These are phyloP conservation scores for Sarocladiaceae sp. DNA, from an alignment of 2,329 filamentous ascomycete species.

Conservation along the genomic window DNA sequence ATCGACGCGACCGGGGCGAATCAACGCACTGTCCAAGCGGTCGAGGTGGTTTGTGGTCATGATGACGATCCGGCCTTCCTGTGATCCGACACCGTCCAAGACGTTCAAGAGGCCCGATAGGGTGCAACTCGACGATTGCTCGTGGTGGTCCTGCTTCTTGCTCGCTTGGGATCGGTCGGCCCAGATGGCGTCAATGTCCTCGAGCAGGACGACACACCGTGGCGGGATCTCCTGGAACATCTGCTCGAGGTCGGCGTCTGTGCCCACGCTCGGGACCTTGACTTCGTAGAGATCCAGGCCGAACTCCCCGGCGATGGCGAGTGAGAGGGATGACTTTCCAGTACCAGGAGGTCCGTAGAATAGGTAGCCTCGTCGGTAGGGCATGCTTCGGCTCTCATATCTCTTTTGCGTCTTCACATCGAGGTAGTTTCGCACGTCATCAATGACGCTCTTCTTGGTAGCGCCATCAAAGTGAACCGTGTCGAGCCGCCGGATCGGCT, in stretches of 20 bases:
- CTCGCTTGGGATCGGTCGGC: conserved; percentile 18
- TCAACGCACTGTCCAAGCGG: conserved; percentile 56
- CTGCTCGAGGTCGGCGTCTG: conserved; percentile 42
- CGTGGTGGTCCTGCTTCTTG: conserved; percentile 13
- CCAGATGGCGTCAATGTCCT: conserved; percentile 45
- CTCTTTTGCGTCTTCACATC: conserved; percentile 42
- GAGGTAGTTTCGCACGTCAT: conserved; percentile 46
- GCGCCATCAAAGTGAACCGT: conserved; percentile 44
- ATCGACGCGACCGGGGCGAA: conserved; percentile 62
- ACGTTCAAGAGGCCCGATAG: conserved; percentile 64
- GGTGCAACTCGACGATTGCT: conserved; percentile 30
- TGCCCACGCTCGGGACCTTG: conserved; percentile 41
- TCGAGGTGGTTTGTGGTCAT: conserved; percentile 68
- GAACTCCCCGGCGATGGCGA: conserved; percentile 45
- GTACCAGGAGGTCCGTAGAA: conserved; percentile 59
- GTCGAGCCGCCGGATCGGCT: conserved; percentile 41
- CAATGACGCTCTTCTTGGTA: conserved; percentile 39
- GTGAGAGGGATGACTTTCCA: conserved; percentile 51
- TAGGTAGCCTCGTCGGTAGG: conserved; percentile 46
- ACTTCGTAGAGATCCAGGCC: conserved; percentile 44
- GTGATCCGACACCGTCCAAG: conserved; percentile 62
- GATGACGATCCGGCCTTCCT: conserved; percentile 64
- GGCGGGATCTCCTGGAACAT: conserved; percentile 47
- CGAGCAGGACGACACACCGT: conserved; percentile 47
- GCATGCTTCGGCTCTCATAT: conserved; percentile 53